Evolutionary conservation across 129 eudicot genomes (phyloP).

Genomic region (Helichrysum umbraculigerum): DNA sequence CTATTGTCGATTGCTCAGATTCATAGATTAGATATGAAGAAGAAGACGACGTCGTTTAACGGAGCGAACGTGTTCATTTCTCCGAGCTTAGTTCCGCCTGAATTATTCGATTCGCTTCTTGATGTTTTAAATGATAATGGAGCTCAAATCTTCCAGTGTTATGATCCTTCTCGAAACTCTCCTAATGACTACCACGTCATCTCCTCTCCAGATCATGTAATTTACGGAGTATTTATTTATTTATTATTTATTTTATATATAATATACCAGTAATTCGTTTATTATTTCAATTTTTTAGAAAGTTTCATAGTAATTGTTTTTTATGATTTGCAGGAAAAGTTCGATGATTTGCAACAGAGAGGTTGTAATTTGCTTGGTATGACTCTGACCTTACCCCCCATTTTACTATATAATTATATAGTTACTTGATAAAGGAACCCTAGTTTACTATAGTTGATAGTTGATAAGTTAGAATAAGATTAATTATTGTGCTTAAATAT

Average conservation of each 20-base stretch:
- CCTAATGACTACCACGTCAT: slow-evolving; percentile 81
- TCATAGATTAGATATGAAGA: too few relatives aligned
- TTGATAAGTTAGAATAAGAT: too few relatives aligned
- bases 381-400: slow-evolving; percentile 30
- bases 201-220: slow-evolving; percentile 69
- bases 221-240: too few relatives aligned
- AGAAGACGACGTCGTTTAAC: slow-evolving; percentile 66
- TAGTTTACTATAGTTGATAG: too few relatives aligned
- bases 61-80: slow-evolving; percentile 92
- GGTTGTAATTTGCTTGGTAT: slow-evolving; percentile 87
- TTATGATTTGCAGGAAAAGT: slow-evolving; percentile 53
- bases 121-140: slow-evolving; percentile 85
- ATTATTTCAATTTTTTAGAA: too few relatives aligned
- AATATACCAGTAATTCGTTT: too few relatives aligned
- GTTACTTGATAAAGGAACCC: neutral
- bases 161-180: slow-evolving; percentile 79
- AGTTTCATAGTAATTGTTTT: neutral
- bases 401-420: too few relatives aligned
- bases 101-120: slow-evolving; percentile 67
- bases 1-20: too few relatives aligned
- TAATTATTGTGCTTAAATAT: too few relatives aligned
- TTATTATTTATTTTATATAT: too few relatives aligned
- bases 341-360: slow-evolving; percentile 53
- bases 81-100: slow-evolving; percentile 91
- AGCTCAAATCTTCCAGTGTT: slow-evolving; percentile 70